These are phyloP conservation scores for Mycosphaerelloides madeirae DNA, from an alignment of 2,329 filamentous ascomycete species.

Conservation along the genomic window DNA sequence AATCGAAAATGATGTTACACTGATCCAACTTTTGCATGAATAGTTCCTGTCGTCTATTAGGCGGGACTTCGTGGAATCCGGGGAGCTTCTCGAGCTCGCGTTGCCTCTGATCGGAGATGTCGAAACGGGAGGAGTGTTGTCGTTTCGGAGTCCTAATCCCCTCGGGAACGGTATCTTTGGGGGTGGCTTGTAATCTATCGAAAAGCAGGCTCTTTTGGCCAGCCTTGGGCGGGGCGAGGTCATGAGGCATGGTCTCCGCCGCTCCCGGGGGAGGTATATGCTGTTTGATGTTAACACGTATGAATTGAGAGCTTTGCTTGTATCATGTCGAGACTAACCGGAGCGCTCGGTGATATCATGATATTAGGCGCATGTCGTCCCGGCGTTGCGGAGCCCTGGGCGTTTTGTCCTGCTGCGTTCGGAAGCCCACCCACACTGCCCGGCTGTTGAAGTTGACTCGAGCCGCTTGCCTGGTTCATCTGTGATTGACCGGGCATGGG, in stretches of 20 bases:
- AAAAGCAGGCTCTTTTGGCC: constrained; percentile 85
- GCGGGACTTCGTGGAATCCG: constrained; percentile 95
- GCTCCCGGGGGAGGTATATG: constrained; percentile 89
- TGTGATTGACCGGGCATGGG: constrained; percentile 25
- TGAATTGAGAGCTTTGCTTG: not conserved
- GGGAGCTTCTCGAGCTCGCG: constrained; percentile 95
- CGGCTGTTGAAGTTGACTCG: constrained; percentile 22
- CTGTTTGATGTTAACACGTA: constrained; percentile 41
- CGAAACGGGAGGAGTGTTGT: constrained; percentile 95
- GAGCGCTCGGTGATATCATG: constrained; percentile 89
- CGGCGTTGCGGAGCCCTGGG: constrained; percentile 25
- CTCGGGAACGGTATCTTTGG: constrained; percentile 85
- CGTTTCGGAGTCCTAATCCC: constrained; percentile 91
- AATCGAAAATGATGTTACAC: constrained; percentile 99
- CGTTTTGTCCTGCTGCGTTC: constrained; percentile 14
- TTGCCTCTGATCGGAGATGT: constrained; percentile 84
- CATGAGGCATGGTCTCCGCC: constrained; percentile 95
- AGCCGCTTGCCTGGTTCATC: constrained; percentile 13
- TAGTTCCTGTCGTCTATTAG: constrained; percentile 87
- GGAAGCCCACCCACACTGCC: constrained; percentile 10
- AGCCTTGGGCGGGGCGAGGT: constrained; percentile 88
- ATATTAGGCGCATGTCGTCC: constrained; percentile 62
- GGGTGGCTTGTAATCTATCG: constrained; percentile 84
- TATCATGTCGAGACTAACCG: constrained; percentile 54
- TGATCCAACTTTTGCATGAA: constrained; percentile 99